These are phyloP conservation scores for Amphicarpaea edgeworthii DNA, from an alignment of 306 rosid genomes.

Conservation along the genomic window DNA sequence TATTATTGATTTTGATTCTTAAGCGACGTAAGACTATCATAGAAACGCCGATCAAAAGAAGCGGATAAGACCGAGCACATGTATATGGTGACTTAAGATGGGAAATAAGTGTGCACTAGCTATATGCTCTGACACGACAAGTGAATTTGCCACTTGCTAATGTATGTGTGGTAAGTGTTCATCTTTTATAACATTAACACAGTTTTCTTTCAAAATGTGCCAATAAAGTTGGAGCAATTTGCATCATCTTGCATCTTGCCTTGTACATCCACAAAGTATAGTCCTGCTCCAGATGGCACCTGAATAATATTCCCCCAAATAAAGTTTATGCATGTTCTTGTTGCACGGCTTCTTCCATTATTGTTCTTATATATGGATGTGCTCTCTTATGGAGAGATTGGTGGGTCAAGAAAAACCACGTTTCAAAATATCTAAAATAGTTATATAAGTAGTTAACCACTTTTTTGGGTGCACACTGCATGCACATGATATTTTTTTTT, in stretches of 20 bases:
- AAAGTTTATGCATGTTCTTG: background rate
- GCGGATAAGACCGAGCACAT: constrained; percentile 38
- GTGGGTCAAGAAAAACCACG: constrained; percentile 18
- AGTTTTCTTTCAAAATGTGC: background rate
- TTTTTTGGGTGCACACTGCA: too few species aligned
- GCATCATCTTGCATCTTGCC: background rate
- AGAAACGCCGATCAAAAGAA: too few species aligned
- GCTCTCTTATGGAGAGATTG: background rate
- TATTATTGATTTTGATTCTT: too few species aligned
- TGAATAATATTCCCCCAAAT: background rate
- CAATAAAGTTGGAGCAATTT: constrained; percentile 26
- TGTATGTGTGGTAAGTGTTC: constrained; percentile 30
- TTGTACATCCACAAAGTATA: background rate
- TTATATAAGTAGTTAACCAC: background rate
- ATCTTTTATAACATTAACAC: background rate
- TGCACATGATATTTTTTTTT: too few species aligned
- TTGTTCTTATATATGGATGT: background rate
- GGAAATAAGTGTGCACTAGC: constrained; percentile 10
- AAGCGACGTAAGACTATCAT: too few species aligned
- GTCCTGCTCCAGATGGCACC: constrained; percentile 26
- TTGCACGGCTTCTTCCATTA: constrained; percentile 17
- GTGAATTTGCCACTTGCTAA: constrained; percentile 35
- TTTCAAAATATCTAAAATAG: constrained; percentile 9
- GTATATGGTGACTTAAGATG: constrained; percentile 2
- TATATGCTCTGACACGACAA: constrained; percentile 29